Evolutionary conservation across 768 basidiomycete species (phyloP).

Genomic region (Daedaleopsis sinensis): DNA sequence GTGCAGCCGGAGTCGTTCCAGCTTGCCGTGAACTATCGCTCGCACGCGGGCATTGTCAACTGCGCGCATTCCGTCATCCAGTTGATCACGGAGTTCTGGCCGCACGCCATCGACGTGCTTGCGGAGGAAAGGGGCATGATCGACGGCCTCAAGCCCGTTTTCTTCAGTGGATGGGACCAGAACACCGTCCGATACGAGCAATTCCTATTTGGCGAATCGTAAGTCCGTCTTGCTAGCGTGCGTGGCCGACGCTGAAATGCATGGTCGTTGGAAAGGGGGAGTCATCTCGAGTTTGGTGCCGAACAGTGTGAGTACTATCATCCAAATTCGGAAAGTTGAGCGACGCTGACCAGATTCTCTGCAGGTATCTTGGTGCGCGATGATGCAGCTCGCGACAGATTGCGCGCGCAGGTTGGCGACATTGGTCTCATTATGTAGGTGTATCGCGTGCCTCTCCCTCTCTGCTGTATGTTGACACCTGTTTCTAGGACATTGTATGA

Average conservation of each 20-base stretch:
- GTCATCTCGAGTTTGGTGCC: constrained; percentile 61
- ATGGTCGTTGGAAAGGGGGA: constrained; percentile 37
- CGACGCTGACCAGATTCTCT: background rate
- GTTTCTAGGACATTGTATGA: constrained; percentile 53
- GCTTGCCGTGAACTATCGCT: constrained; percentile 67
- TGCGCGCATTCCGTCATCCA: constrained; percentile 69
- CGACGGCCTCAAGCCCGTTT: constrained; percentile 58
- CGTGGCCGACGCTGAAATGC: background rate
- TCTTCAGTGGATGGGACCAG: constrained; percentile 52
- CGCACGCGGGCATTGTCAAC: constrained; percentile 72
- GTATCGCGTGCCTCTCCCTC: background rate
- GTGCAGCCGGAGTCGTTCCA: constrained; percentile 49
- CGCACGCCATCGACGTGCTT: constrained; percentile 62
- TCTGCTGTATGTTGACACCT: background rate
- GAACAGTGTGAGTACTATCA: constrained; percentile 56
- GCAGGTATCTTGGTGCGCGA: constrained; percentile 74
- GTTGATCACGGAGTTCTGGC: constrained; percentile 67
- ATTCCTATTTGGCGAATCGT: constrained; percentile 59
- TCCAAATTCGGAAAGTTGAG: no score
- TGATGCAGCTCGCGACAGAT: constrained; percentile 48
- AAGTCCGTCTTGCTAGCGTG: constrained; percentile 15
- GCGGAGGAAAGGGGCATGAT: constrained; percentile 57
- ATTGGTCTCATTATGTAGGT: constrained; percentile 63
- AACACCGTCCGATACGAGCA: constrained; percentile 51
- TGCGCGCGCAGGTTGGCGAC: constrained; percentile 54